A percentile compares a stretch with the other conserved stretches of the same genome.
Conservation (phyloP, 169 alveolate species). For the Plasmodium knowlesi region DNA sequence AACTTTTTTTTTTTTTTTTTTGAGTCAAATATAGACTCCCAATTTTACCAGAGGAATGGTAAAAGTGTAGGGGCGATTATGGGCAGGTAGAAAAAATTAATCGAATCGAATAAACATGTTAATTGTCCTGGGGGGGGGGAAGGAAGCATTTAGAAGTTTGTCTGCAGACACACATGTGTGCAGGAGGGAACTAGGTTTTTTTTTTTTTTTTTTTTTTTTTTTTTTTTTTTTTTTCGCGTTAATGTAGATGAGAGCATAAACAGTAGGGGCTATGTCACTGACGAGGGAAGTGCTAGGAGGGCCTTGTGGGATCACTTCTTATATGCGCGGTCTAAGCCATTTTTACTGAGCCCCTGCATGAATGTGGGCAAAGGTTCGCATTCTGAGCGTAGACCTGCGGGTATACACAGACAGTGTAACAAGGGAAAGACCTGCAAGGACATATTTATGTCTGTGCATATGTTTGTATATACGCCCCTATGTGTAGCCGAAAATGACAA, state of each 20-base stretch:
- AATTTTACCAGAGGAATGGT: neutral
- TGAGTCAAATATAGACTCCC: neutral
- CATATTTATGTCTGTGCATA: neutral
- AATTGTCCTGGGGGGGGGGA: neutral
- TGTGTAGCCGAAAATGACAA: conserved; percentile 4
- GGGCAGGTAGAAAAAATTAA: neutral
- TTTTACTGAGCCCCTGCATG: neutral
- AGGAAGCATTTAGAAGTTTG: neutral
- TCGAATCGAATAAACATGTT: neutral
- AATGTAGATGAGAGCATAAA: neutral
- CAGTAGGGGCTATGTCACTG: neutral
- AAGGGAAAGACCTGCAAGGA: neutral
- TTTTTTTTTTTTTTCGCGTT: neutral
- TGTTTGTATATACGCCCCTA: neutral
- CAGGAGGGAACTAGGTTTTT: neutral
- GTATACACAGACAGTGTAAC: neutral
- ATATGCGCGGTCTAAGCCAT: neutral
- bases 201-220: neutral
- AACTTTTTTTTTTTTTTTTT: neutral
- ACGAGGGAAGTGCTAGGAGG: neutral
- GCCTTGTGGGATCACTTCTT: neutral
- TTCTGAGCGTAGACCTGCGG: neutral
- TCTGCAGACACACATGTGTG: neutral
- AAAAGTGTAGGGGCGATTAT: neutral
- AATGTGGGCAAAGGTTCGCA: neutral